Base-by-base conservation (phyloP, 257 asterid species). In the Mentha longifolia region DNA sequence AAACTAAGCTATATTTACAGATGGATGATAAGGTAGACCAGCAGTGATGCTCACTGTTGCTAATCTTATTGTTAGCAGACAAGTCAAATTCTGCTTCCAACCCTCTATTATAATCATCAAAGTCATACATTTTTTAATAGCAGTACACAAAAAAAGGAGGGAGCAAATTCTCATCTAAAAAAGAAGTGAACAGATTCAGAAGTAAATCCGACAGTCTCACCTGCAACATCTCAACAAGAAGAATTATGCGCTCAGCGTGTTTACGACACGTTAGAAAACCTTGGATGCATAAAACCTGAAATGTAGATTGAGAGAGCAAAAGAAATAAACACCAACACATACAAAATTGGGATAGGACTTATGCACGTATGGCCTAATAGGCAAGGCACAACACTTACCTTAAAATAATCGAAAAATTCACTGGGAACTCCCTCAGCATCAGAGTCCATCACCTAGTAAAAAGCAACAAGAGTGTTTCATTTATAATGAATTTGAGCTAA, bases 351-450 rank as follows among this genome's bases (percentile, higher is more conserved):
- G 31, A 68, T 47, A 46, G 25, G 65, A 19, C 60, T n/a, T 49
- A 3, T 30, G 11, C 59, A 71, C 43, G 56, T 64, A 25, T 10
- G 19, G 15, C 25, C 12, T 45, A 56, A 35, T 7, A 17, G 67
- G 41, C 35, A 47, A 58, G 68, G 33, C 62, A 15, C 60, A 57
- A 14, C 70, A 66, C 72, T 78, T 61, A 88, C 98, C 87, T 95
- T 95, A 78, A 95, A 95, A 80, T 95, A 92, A 84, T 95, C 99
- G 49, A 92, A 95, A 81, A 95, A 95, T 82, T 95, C 99, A 76
- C 99, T 95, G 17, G 99, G 98, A 76, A 92, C 89, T 68, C 99
- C 99, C 78, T 95, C 99, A 64, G 99, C 99, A 78, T 95, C 99
- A 69, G 98, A 95, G 79, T 95, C 98, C 99, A 95, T 95, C 69